Percentiles rank a stretch among this genome's conserved stretches.
Evolutionary conservation across 345 rosid genomes (phyloP).

Genomic region (Limnanthes douglasii): DNA sequence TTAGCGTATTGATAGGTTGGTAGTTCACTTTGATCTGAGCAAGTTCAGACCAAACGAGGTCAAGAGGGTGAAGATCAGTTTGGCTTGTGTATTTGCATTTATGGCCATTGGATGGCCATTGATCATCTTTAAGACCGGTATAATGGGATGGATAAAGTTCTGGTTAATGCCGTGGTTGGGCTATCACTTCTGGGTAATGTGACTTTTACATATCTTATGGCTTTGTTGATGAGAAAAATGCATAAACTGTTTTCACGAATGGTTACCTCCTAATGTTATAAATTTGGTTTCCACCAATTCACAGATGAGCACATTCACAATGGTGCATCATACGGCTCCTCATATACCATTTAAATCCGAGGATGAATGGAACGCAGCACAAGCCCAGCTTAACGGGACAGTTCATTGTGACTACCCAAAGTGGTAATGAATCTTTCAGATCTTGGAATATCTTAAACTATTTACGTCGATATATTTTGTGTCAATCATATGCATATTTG

Average conservation of each 20-base stretch:
- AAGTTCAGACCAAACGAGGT: conserved; percentile 82
- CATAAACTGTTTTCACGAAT: background rate
- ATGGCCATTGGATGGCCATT: conserved; percentile 95
- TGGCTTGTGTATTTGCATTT: conserved; percentile 91
- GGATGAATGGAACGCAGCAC: conserved; percentile 77
- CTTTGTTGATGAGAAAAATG: too few relatives aligned
- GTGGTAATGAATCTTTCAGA: conserved; percentile 28
- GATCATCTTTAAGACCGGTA: conserved; percentile 60
- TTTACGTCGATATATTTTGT: background rate
- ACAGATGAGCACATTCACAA: conserved; percentile 96
- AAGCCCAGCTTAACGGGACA: conserved; percentile 86
- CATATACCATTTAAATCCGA: conserved; percentile 76
- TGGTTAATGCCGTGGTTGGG: conserved; percentile 98
- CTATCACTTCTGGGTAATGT: conserved; percentile 84
- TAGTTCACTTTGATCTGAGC: conserved; percentile 64
- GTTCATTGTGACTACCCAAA: conserved; percentile 86
- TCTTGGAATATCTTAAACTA: background rate
- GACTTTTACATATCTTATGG: conserved; percentile 1
- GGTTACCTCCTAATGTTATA: background rate
- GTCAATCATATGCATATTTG: background rate
- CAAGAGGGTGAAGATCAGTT: conserved; percentile 76
- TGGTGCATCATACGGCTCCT: conserved; percentile 97
- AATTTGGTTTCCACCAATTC: conserved; percentile 4
- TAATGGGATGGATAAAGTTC: conserved; percentile 84
- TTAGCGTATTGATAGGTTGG: conserved; percentile 35